A percentile compares a stretch with the other conserved stretches of the same genome.
Evolutionary conservation across 495 filamentous ascomycete genomes (phyloP).

Genomic region (Penicillium subrubescens): DNA sequence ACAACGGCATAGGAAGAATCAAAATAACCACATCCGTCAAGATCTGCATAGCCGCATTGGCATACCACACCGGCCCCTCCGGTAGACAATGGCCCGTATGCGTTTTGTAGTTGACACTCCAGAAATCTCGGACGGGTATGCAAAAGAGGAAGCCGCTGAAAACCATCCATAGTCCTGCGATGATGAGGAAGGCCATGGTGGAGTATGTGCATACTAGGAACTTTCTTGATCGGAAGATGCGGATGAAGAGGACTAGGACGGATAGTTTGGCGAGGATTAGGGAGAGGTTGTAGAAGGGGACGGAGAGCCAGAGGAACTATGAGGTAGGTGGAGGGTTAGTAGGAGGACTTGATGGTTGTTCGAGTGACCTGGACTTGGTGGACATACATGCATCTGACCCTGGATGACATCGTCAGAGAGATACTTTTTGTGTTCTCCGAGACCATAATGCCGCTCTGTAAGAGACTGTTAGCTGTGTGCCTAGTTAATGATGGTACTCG

Average conservation of each 20-base stretch:
- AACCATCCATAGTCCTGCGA: conserved; percentile 40
- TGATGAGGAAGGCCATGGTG: conserved; percentile 35
- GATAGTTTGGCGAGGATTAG: conserved; percentile 50
- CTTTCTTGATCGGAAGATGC: conserved; percentile 38
- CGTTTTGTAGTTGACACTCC: conserved; percentile 10
- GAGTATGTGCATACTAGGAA: conserved; percentile 33
- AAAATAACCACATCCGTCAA: conserved; percentile 49
- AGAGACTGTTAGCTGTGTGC: conserved; percentile 12
- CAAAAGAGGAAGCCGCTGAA: conserved; percentile 45
- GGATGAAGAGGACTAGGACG: conserved; percentile 40
- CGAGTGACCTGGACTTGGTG: neutral
- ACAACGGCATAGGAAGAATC: conserved; percentile 45
- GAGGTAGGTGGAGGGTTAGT: neutral
- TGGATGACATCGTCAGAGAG: conserved; percentile 1
- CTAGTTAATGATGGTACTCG: neutral
- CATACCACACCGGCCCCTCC: conserved; percentile 38
- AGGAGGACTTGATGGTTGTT: neutral
- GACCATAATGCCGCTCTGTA: conserved; percentile 22
- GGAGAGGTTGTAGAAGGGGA: conserved; percentile 46
- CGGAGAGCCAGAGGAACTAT: conserved; percentile 40
- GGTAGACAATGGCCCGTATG: conserved; percentile 34
- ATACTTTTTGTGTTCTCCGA: conserved; percentile 3
- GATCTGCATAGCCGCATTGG: conserved; percentile 50
- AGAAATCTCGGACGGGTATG: conserved; percentile 35
- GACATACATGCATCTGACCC: conserved; percentile 20